Evolutionary conservation across 31 red algal genomes (phyloP), one percentile per base, ranked within the genome.

Genomic region (Odonthalia washingtoniensis): DNA sequence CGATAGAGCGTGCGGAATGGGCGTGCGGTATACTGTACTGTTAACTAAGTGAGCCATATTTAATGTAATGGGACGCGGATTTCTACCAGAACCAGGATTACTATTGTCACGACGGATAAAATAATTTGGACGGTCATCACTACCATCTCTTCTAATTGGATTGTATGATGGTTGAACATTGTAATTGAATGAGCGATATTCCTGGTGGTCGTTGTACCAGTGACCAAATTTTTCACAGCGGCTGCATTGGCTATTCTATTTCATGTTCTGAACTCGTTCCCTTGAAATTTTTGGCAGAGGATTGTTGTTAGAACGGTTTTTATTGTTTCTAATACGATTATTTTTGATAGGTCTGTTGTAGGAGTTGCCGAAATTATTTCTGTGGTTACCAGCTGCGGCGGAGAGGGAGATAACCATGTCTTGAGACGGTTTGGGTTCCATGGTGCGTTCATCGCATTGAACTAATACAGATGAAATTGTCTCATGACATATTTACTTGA

Each of bases 151-250:
- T n/a, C n/a, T n/a, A n/a, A 28, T 70, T 6, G 21, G 49, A 57
- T 57, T 21, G 49, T 57, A 14, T 21, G 9, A 9, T 57, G 49
- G 21, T 21, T 21, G 28, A 9, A 70, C 28, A 21, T 37, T 27
- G 16, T 37, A 6, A 37, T 9, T 9, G 9, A 70, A 12, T 12
- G 9, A 70, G 16, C 66, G 14, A 27, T 70, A 9, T 28, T 70
- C 16, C 12, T 9, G 28, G 34, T 70, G 28, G 21, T 70, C 66
- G 9, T 28, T 70, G n/a, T 70, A 70, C 66, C 66, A 34, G 66
- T 70, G 66, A 70, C 66, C 66, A 70, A 21, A 70, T 27, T 70
- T 70, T 37, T 27, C 66, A 70, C 66, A 70, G 9, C 28, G 9
- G 12, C 31, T 70, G 28, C 66, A 70, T 37, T 9, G 9, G 12